Evolutionary conservation across 768 basidiomycete species (phyloP), one percentile per base, ranked within the genome.

Genomic region (Lentinus brumalis): DNA sequence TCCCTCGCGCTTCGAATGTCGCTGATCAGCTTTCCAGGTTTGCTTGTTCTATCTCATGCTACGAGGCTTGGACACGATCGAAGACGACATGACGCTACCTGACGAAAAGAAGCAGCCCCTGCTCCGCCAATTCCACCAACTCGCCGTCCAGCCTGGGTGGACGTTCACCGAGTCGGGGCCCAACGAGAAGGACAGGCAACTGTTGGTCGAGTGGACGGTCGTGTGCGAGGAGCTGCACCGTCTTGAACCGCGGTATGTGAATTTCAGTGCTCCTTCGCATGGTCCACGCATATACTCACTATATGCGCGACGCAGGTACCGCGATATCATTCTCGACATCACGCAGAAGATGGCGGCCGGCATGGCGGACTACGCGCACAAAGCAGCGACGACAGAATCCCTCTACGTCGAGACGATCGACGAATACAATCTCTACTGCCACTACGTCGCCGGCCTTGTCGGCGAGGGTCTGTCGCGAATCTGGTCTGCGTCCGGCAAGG

Each of bases 381-480:
- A 87, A 65, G 88, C 92, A 5, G 88, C 88, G 5, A 79, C 87
- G 5, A 85, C 86, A 0, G 87, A 86, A 53, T 77, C 83, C 46
- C 81, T 86, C 63, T 88, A 89, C 69, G 81, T 97, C 56, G 83
- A 86, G 47, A 86, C 89, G 6, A 76, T 94, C 55, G 79, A 86
- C 40, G 94, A 97, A 66, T 99, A 95, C 77, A 94, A 98, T 73
- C 83, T 99, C 14, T 99, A 99, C 76, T 99, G 96, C 73, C 96
- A 99, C 74, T 98, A 95, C 71, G 96, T 98, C 66, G 96, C 96
- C 0, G 96, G 96, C 3, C 88, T 99, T 58, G 96, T 98, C 60
- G 96, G 96, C 39, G 96, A 98, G 74, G 96, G 96, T 49, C 84
- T 96, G 35, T 94, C 92, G 0, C 86, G 93, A 12, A 80, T 98